A percentile compares a stretch with the other conserved stretches of the same genome.
Conservation (phyloP, 148 eudicot genomes). For the Simmondsia chinensis region DNA sequence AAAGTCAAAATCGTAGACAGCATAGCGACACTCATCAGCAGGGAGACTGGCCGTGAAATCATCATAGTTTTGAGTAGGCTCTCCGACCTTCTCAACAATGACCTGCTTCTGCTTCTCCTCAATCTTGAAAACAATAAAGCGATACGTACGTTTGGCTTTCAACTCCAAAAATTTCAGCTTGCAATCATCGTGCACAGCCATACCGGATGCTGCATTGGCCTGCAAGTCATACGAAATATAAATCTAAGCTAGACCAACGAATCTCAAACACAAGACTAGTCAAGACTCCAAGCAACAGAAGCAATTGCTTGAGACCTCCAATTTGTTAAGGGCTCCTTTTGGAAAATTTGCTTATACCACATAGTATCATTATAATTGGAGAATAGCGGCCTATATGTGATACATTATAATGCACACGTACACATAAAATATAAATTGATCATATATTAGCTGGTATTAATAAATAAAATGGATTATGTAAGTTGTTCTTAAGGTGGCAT, state of each 20-base stretch:
- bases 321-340: too few species aligned
- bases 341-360: too few species aligned
- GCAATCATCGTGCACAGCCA: slow-evolving; percentile 95
- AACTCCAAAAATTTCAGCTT: slow-evolving; percentile 82
- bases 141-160: slow-evolving; percentile 74
- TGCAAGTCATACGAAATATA: slow-evolving; percentile 9
- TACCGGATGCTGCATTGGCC: slow-evolving; percentile 89
- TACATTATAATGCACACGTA: too few species aligned
- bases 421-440: too few species aligned
- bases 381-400: too few species aligned
- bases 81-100: slow-evolving; percentile 77
- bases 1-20: slow-evolving; percentile 75
- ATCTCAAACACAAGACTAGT: background rate
- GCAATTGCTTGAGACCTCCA: too few species aligned
- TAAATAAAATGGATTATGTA: too few species aligned
- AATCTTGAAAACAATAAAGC: slow-evolving; percentile 74
- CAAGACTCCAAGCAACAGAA: too few species aligned
- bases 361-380: too few species aligned
- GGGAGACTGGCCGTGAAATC: slow-evolving; percentile 69
- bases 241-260: background rate
- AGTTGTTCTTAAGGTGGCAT: too few species aligned
- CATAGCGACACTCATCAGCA: slow-evolving; percentile 75
- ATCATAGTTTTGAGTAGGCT: slow-evolving; percentile 55
- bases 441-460: too few species aligned
- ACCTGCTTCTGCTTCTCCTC: slow-evolving; percentile 82